A percentile compares a stretch with the other conserved stretches of the same genome.
phyloP scores from a whole-genome alignment of 257 asterid species.

The Solanum pinnatisectum region DNA sequence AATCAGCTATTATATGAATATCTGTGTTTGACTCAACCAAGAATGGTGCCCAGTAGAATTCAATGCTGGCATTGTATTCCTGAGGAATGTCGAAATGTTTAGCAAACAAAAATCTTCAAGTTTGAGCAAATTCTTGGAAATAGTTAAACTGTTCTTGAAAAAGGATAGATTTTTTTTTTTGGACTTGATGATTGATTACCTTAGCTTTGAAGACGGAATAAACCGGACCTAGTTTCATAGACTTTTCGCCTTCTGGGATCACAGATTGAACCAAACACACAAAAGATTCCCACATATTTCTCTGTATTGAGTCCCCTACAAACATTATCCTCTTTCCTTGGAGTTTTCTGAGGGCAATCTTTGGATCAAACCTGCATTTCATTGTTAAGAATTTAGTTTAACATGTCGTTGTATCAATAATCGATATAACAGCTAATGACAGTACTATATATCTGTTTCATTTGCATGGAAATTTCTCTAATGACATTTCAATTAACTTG shows the following conservation, averaged over 20 bases:
- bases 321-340: conserved; percentile 84
- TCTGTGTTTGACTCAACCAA: conserved; percentile 79
- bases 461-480: neutral
- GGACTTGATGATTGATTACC: conserved; percentile 9
- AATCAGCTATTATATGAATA: conserved; percentile 41
- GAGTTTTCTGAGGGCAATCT: conserved; percentile 47
- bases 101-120: neutral
- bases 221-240: conserved; percentile 58
- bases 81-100: neutral
- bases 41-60: conserved; percentile 93
- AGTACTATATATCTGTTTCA: neutral
- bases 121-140: neutral
- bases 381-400: neutral
- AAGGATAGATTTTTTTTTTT: neutral
- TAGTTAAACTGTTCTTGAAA: no score
- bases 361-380: conserved; percentile 59
- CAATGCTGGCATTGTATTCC: conserved; percentile 74
- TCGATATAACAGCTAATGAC: neutral
- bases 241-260: conserved; percentile 51
- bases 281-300: conserved; percentile 95
- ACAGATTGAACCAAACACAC: conserved; percentile 74
- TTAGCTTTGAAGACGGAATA: conserved; percentile 38
- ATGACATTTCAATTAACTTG: neutral
- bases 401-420: neutral
- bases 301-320: conserved; percentile 84